Conservation (phyloP, 345 rosid species). For the Hevea brasiliensis region DNA sequence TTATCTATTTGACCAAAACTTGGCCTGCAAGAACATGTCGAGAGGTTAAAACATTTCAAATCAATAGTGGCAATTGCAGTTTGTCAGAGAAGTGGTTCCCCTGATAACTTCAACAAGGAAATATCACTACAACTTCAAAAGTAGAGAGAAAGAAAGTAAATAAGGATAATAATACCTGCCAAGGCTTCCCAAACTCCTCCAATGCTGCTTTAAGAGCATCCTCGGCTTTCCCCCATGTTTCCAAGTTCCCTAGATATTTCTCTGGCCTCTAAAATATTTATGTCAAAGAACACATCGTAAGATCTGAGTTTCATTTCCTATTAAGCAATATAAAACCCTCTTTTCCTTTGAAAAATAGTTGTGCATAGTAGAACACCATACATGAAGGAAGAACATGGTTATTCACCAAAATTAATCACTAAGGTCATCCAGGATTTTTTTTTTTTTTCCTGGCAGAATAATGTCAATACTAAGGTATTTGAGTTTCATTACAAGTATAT, state of each 20-base stretch:
- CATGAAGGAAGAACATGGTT: too few species aligned
- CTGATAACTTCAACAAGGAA: neutral
- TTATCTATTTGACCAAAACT: neutral
- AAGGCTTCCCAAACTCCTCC: slow-evolving; percentile 73
- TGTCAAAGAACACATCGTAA: neutral
- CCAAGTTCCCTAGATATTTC: slow-evolving; percentile 73
- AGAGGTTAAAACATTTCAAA: neutral
- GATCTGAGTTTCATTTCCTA: neutral
- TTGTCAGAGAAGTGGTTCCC: neutral
- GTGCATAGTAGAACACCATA: too few species aligned
- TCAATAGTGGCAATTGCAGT: neutral
- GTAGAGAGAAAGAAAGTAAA: neutral
- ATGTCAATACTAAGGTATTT: neutral
- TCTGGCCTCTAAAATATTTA: slow-evolving; percentile 79
- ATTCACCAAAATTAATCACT: neutral
- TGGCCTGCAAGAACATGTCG: neutral
- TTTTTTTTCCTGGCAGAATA: neutral
- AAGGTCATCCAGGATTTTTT: neutral
- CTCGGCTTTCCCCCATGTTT: slow-evolving; percentile 92
- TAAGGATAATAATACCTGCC: slow-evolving; percentile 55
- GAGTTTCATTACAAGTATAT: neutral
- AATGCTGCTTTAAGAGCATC: slow-evolving; percentile 74
- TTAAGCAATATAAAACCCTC: too few species aligned
- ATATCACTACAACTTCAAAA: neutral
- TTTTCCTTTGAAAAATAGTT: too few species aligned